Conservation (phyloP, 176 grass and related monocot genomes). For the Oryza brachyantha region DNA sequence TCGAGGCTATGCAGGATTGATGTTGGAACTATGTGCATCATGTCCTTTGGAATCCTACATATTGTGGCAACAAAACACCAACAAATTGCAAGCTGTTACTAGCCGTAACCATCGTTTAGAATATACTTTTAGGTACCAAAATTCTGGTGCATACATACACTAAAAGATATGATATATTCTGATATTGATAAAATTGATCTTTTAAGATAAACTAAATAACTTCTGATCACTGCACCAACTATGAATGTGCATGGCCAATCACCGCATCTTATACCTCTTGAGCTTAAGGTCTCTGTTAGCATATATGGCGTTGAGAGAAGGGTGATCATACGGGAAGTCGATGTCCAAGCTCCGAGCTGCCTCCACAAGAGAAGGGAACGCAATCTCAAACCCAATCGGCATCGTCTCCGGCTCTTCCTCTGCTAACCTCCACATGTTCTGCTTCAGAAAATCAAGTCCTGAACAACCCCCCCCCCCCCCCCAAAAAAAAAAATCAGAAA, state of each 20-base stretch:
- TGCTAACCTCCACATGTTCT: conserved; percentile 73
- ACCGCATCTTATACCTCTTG: conserved; percentile 45
- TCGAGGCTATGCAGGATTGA: conserved; percentile 86
- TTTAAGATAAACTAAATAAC: not conserved
- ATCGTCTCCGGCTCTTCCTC: conserved; percentile 66
- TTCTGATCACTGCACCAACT: not conserved
- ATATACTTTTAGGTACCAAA: too few relatives aligned
- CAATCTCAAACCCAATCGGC: conserved; percentile 95
- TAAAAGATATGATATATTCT: too few relatives aligned
- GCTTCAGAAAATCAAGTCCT: conserved; percentile 59
- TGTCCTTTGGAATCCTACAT: conserved; percentile 76
- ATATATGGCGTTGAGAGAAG: conserved; percentile 53
- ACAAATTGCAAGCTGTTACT: too few relatives aligned
- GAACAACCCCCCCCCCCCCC: too few relatives aligned
- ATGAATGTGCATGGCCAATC: not conserved
- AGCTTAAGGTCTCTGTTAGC: conserved; percentile 63
- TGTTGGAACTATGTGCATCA: conserved; percentile 79
- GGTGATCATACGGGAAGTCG: conserved; percentile 61
- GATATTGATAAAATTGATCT: too few relatives aligned
- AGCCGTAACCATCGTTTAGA: too few relatives aligned
- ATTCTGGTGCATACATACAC: too few relatives aligned
- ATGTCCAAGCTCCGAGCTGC: conserved; percentile 54
- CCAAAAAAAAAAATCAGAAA: not conserved
- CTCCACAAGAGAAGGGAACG: conserved; percentile 83
- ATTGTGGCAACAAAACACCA: not conserved